Evolutionary conservation across 345 rosid genomes (phyloP).

Genomic region (Populus tremula): DNA sequence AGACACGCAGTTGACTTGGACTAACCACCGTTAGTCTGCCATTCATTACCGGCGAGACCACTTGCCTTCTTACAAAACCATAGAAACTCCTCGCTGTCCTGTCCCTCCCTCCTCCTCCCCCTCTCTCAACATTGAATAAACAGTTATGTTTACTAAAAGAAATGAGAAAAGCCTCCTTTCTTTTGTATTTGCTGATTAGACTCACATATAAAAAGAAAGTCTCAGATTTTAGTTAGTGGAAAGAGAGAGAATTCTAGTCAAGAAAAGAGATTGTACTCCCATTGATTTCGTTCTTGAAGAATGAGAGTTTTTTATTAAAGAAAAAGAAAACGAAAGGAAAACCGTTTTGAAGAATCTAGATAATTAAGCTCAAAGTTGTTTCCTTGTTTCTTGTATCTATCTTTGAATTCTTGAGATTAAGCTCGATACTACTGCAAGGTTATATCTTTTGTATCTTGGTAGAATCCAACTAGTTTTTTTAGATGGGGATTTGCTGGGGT

Average conservation of each 20-base stretch:
- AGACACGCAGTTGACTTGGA: constrained; percentile 17
- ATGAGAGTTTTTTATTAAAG: not conserved
- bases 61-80: not conserved
- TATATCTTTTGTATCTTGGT: not conserved
- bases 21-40: not conserved
- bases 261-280: not conserved
- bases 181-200: not conserved
- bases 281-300: not conserved
- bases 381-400: no score
- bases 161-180: not conserved
- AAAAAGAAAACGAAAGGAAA: not conserved
- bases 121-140: not conserved
- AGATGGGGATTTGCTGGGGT: constrained; percentile 73
- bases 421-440: not conserved
- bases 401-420: not conserved
- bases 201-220: not conserved
- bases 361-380: not conserved
- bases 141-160: not conserved
- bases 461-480: not conserved
- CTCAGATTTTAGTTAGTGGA: not conserved
- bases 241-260: not conserved
- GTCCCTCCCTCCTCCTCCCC: not conserved
- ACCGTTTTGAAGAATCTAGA: not conserved
- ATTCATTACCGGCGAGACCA: not conserved
- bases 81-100: not conserved